Conservation (phyloP, 208 protist species). For the Naegleria lovaniensis region DNA sequence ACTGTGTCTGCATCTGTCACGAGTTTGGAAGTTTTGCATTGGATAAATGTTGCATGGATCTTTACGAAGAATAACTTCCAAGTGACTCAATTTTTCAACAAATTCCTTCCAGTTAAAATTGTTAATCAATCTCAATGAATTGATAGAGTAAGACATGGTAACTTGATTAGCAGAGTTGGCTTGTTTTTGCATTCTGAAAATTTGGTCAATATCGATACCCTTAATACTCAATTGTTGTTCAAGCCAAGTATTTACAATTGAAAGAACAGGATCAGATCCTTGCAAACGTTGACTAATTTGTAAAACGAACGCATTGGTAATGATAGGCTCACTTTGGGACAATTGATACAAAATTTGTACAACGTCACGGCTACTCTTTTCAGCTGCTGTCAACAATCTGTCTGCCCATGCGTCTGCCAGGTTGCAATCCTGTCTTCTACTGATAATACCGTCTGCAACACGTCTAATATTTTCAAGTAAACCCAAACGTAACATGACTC, state of each 20-base stretch:
- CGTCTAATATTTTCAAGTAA: conserved; percentile 21
- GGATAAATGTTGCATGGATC: not conserved
- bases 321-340: not conserved
- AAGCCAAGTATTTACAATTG: conserved; percentile 17
- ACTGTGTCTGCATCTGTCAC: conserved; percentile 4
- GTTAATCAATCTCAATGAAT: conserved; percentile 9
- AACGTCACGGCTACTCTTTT: not conserved
- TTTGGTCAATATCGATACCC: conserved; percentile 12
- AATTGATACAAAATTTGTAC: conserved; percentile 13
- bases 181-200: conserved; percentile 6
- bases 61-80: not conserved
- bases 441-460: conserved; percentile 18
- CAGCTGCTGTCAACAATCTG: not conserved
- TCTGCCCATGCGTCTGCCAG: conserved; percentile 20
- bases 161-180: not conserved
- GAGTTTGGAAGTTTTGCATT: not conserved
- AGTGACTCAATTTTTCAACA: conserved; percentile 3
- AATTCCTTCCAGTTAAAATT: conserved; percentile 5
- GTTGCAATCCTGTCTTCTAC: conserved; percentile 7
- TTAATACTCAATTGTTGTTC: conserved; percentile 24
- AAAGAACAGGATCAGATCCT: not conserved
- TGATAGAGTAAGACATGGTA: not conserved
- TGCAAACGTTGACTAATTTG: conserved; percentile 22
- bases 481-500: conserved; percentile 17
- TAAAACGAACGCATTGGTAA: conserved; percentile 8